Evolutionary conservation across 1,284 basidiomycete genomes (phyloP).

Genomic region (Gomphus bonarii): DNA sequence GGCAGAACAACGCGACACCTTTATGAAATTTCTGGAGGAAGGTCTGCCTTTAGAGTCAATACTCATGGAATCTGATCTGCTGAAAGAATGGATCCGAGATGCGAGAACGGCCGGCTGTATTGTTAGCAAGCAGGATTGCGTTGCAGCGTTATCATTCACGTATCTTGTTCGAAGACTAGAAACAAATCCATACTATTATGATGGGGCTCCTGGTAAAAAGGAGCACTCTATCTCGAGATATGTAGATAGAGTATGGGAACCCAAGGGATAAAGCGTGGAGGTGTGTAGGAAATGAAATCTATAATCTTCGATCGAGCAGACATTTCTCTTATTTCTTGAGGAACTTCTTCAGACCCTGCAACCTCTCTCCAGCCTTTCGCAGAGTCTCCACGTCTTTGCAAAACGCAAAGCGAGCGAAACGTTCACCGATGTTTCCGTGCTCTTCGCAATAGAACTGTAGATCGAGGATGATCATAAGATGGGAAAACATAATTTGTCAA

Average conservation of each 20-base stretch:
- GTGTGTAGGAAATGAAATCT: neutral
- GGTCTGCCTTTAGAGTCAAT: constrained; percentile 86
- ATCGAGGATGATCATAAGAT: neutral
- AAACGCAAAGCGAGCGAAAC: constrained; percentile 83
- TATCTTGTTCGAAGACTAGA: constrained; percentile 65
- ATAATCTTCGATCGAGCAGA: neutral
- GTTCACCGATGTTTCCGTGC: constrained; percentile 77
- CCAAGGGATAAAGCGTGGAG: constrained; percentile 8
- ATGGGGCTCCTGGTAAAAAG: constrained; percentile 30
- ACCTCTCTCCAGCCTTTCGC: constrained; percentile 63
- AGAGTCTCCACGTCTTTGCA: constrained; percentile 88
- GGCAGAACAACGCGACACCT: constrained; percentile 68
- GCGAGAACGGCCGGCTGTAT: constrained; percentile 31
- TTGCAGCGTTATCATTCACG: constrained; percentile 76
- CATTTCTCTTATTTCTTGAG: too few species aligned
- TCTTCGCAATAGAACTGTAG: constrained; percentile 81
- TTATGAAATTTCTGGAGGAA: constrained; percentile 72
- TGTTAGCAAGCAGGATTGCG: constrained; percentile 52
- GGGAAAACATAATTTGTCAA: neutral
- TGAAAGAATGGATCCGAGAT: constrained; percentile 44
- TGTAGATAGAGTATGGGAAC: constrained; percentile 43
- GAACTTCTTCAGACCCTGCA: constrained; percentile 57
- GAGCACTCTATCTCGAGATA: constrained; percentile 58
- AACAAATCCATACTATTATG: constrained; percentile 86
- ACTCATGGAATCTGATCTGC: constrained; percentile 43